Conservation (phyloP, 352 stramenopile species). For the Pythium periplocum region DNA sequence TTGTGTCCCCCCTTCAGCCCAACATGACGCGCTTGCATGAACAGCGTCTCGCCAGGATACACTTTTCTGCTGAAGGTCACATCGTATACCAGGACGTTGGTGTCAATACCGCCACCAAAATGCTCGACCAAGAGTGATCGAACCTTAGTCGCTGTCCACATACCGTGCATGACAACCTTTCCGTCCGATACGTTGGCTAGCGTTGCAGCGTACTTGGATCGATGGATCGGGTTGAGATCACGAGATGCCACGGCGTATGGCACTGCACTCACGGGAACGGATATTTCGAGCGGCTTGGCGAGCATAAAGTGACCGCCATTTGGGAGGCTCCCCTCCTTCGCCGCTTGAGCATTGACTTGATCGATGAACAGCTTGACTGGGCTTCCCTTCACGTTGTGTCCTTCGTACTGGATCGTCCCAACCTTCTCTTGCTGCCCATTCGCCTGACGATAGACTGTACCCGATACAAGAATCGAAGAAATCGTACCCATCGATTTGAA, state of each 20-base stretch:
- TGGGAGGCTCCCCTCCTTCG: constrained; percentile 22
- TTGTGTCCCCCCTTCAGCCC: constrained; percentile 58
- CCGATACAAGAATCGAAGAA: too few relatives aligned
- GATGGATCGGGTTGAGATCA: constrained; percentile 86
- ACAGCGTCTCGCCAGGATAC: constrained; percentile 76
- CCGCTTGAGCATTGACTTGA: constrained; percentile 14
- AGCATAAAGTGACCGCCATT: constrained; percentile 63
- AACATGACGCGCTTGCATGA: constrained; percentile 70
- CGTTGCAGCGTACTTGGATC: constrained; percentile 66
- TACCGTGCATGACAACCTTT: constrained; percentile 82
- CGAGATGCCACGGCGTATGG: constrained; percentile 74
- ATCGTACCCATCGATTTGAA: too few relatives aligned
- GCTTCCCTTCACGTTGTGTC: constrained; percentile 18
- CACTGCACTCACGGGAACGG: constrained; percentile 57
- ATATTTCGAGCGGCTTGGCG: constrained; percentile 57
- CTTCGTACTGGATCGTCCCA: neutral
- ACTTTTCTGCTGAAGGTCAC: constrained; percentile 86
- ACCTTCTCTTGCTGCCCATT: constrained; percentile 2
- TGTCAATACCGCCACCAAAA: constrained; percentile 49
- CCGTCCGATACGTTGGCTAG: constrained; percentile 64
- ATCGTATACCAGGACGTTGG: constrained; percentile 65
- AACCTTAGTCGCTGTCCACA: constrained; percentile 88
- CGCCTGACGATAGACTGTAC: too few relatives aligned
- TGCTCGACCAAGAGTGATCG: constrained; percentile 53
- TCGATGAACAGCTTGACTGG: constrained; percentile 40